phyloP scores from a whole-genome alignment of 805 yeast genomes.

The Nakazawaea populi region DNA sequence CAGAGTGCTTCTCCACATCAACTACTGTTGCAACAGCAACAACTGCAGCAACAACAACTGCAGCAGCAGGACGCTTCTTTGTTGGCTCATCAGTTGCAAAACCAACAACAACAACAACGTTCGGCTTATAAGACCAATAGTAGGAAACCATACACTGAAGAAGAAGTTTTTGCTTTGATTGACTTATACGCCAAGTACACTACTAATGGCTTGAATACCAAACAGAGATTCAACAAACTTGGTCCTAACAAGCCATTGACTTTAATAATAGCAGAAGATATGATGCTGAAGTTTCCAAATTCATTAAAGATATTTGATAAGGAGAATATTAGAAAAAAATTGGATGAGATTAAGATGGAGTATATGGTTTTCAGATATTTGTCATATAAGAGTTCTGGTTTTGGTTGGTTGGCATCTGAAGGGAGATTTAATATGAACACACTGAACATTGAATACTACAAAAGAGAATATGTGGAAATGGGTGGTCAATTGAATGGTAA shows the following conservation, averaged over 20 bases:
- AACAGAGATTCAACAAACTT: neutral
- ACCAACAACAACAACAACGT: constrained; percentile 1
- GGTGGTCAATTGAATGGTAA: constrained; percentile 10
- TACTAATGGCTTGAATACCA: constrained; percentile 7
- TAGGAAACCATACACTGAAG: constrained; percentile 14
- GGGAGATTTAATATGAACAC: constrained; percentile 7
- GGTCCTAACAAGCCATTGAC: constrained; percentile 6
- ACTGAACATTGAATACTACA: constrained; percentile 6
- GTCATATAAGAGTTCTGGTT: constrained; percentile 6
- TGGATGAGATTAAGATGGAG: constrained; percentile 11
- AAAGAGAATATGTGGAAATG: constrained; percentile 5
- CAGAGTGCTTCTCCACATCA: neutral
- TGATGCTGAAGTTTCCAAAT: constrained; percentile 10
- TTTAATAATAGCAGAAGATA: constrained; percentile 6
- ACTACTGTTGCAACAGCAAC: neutral
- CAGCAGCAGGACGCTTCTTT: constrained; percentile 1
- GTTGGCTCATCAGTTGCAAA: constrained; percentile 5
- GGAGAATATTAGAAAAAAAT: constrained; percentile 11
- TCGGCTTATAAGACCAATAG: constrained; percentile 6
- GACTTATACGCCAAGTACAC: constrained; percentile 9
- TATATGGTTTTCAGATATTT: constrained; percentile 9
- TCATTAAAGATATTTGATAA: constrained; percentile 9
- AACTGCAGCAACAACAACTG: neutral
- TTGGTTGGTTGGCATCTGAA: constrained; percentile 9
- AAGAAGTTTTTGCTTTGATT: constrained; percentile 10